Conservation (phyloP, 2,329 filamentous ascomycete genomes). For the Trichophyton mentagrophytes region DNA sequence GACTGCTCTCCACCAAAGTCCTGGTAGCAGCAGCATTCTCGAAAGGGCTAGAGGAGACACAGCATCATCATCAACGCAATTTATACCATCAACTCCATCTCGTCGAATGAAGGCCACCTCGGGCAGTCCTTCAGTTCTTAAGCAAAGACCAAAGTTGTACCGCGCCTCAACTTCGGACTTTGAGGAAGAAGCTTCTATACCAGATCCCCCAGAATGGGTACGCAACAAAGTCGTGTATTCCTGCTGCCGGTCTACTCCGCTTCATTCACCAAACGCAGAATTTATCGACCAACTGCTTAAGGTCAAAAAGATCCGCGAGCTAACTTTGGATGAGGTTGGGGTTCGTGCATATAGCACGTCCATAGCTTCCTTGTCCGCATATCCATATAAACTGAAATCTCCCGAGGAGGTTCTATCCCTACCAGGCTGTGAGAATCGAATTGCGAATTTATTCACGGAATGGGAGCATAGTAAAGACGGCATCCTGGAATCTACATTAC, state of each 20-base stretch:
- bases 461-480: constrained; percentile 49
- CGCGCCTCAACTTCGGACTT: constrained; percentile 68
- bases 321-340: constrained; percentile 65
- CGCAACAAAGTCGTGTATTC: constrained; percentile 54
- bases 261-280: constrained; percentile 54
- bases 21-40: constrained; percentile 28
- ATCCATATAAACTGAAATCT: constrained; percentile 48
- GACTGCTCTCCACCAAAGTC: constrained; percentile 8
- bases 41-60: constrained; percentile 43
- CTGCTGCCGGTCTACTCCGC: constrained; percentile 64
- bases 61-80: constrained; percentile 12
- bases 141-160: constrained; percentile 38
- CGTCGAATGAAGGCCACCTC: constrained; percentile 2
- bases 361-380: constrained; percentile 72
- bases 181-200: constrained; percentile 47
- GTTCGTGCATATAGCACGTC: constrained; percentile 76
- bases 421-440: constrained; percentile 71
- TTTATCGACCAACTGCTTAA: constrained; percentile 66
- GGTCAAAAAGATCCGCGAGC: constrained; percentile 56
- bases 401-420: constrained; percentile 39
- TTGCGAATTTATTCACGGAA: constrained; percentile 64
- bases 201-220: constrained; percentile 58
- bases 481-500: constrained; percentile 49
- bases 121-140: constrained; percentile 15
- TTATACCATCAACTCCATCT: constrained; percentile 3